Base-by-base conservation (phyloP, 139 green algal species). In the Microglena sp. region DNA sequence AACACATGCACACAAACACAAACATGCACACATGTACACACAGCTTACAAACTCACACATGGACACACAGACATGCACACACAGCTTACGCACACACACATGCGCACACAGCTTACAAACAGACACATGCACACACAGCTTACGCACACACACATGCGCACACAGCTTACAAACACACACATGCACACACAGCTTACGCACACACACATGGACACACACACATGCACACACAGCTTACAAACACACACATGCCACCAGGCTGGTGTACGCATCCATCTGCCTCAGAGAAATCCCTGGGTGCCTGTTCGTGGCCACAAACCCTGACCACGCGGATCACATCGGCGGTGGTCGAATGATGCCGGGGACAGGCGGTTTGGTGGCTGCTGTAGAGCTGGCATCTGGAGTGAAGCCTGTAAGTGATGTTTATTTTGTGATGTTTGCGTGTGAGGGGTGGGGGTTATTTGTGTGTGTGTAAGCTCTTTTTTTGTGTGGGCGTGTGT, bases 221-320 rank as follows among this genome's bases (percentile, higher is more conserved):
- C 29, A 29, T 61, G 54, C 54, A 34, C 35, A 7, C 44, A 46
- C 62, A 68, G 26, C 43, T 45, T 68, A 5, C 28, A 55, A 55
- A 8, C 45, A 4, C 45, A 5, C 45, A 55, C n/a, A 4, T 26
- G 6, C 45, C n/a, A n/a, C n/a, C n/a, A 11, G 40, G 11, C 11
- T 50, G 11, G 72, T 71, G 44, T 72, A 74, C 26, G 75, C 75
- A 1, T 72, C 60, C 5, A 55, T 70, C 8, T 79, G 66, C 62
- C 66, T 89, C 34, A 68, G 74, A 0, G 76, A 86, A 71, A 54
- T 84, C 33, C 76, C 74, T 11, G 75, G 72, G 15, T 82, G 71
- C 68, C n/a, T 81, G 24, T 81, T 86, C 57, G 75, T 89, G 15
- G 76, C 69, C 18, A 89, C 81, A 50, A 89, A 89, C 64, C 44